Conservation (phyloP, 768 basidiomycete genomes). For the Collybia nuda region DNA sequence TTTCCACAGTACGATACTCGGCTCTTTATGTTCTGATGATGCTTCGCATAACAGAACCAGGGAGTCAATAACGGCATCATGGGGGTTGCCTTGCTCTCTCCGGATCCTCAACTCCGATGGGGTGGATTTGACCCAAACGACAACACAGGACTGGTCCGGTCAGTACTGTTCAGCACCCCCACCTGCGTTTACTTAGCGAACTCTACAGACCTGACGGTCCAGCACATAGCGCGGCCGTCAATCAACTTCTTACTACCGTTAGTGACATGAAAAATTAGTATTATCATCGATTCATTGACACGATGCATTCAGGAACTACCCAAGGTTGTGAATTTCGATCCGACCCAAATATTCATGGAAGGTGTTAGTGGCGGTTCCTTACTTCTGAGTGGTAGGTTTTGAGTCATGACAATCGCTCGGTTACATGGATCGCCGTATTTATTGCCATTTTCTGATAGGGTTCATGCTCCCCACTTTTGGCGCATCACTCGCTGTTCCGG, state of each 20-base stretch:
- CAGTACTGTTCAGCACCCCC: not conserved
- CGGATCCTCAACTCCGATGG: slow-evolving; percentile 17
- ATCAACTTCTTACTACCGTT: slow-evolving; percentile 21
- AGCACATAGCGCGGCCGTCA: slow-evolving; percentile 26
- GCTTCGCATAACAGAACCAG: slow-evolving; percentile 11
- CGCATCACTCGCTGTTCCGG: slow-evolving; percentile 20
- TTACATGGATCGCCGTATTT: not conserved
- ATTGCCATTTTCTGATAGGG: slow-evolving; percentile 7
- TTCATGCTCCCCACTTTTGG: slow-evolving; percentile 24
- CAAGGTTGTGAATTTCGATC: slow-evolving; percentile 24
- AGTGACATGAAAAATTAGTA: not conserved
- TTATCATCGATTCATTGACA: not conserved
- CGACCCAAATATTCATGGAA: slow-evolving; percentile 23
- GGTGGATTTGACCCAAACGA: slow-evolving; percentile 16
- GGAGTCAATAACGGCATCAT: slow-evolving; percentile 17
- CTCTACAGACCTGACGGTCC: slow-evolving; percentile 20
- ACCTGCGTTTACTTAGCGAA: not conserved
- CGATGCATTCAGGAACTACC: slow-evolving; percentile 14
- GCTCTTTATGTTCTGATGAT: not conserved
- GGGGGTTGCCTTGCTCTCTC: slow-evolving; percentile 21
- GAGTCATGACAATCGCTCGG: not conserved
- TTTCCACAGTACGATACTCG: not conserved
- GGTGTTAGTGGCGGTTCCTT: slow-evolving; percentile 26
- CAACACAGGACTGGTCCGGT: slow-evolving; percentile 14
- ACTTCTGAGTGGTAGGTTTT: slow-evolving; percentile 19